Evolutionary conservation across 2,329 filamentous ascomycete species (phyloP), one percentile per base, ranked within the genome.

Genomic region (Elsinoe necatrix): DNA sequence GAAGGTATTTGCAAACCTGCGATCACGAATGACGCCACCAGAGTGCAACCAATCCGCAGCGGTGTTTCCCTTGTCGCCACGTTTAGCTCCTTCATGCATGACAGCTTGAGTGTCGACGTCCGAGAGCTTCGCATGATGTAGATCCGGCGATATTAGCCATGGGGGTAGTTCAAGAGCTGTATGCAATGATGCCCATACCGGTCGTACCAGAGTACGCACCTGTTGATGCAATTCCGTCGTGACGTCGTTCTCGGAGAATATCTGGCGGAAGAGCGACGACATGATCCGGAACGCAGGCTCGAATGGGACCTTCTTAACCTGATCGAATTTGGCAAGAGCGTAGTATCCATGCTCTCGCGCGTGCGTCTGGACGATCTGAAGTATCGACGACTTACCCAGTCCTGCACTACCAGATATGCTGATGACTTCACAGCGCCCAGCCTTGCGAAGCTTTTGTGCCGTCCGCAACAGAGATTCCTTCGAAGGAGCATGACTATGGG

Each of bases 1-100:
- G 63, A 95, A 92, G 1, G 88, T 91, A 66, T 90, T 92, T 78
- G 92, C 87, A 57, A 95, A 79, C 11, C 89, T 83, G 61, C 89
- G 85, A 1, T 79, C 78, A 59, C 75, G 77, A 21, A 71, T 72
- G 31, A 69, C 67, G 21, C 74, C 72, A 21, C 75, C 73, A 50
- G 71, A 67, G 54, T 72, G 66, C 21, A 77, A 63, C 75, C 74
- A 77, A 7, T 75, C 73, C 27, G 74, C 71, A 1, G 73, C 72
- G 27, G 60, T 61, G 29, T 63, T 64, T 4, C 65, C 65, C 16
- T 61, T 64, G 12, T 60, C 56, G 11, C 62, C 60, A 27, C 57
- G 58, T 39, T 61, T 61, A 43, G 59, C 18, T 29, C 47, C 35
- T 23, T 25, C 7, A 41, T 48, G 35, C 31, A 51, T 25, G 47